Evolutionary conservation across 768 basidiomycete genomes (phyloP).

Genomic region (Leccinum disarticulatum): DNA sequence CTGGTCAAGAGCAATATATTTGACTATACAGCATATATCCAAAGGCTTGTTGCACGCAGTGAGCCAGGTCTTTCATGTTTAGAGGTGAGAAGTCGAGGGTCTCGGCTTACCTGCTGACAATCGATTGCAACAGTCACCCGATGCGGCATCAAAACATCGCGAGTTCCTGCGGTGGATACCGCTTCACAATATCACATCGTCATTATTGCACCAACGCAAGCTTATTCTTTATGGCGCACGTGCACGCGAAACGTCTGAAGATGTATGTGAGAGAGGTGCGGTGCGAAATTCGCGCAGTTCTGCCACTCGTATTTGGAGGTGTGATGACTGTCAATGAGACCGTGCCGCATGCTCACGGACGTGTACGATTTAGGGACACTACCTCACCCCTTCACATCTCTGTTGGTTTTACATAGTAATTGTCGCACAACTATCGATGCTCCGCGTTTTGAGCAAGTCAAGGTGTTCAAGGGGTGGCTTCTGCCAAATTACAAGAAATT

Average conservation of each 20-base stretch:
- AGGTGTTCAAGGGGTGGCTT: slow-evolving; percentile 70
- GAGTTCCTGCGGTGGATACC: slow-evolving; percentile 73
- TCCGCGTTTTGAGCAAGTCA: slow-evolving; percentile 73
- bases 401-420: slow-evolving; percentile 36
- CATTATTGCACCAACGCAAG: slow-evolving; percentile 67
- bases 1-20: slow-evolving; percentile 68
- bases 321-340: background rate
- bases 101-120: background rate
- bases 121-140: slow-evolving; percentile 3
- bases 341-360: slow-evolving; percentile 6
- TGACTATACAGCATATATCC: slow-evolving; percentile 72
- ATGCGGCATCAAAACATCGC: slow-evolving; percentile 57
- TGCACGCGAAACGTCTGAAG: slow-evolving; percentile 69
- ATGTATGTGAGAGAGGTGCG: slow-evolving; percentile 69
- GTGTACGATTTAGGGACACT: slow-evolving; percentile 34
- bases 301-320: slow-evolving; percentile 74
- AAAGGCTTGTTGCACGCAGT: slow-evolving; percentile 80
- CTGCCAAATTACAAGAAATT: slow-evolving; percentile 63
- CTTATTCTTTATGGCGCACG: slow-evolving; percentile 68
- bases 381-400: slow-evolving; percentile 32
- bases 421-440: slow-evolving; percentile 52
- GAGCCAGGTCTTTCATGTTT: slow-evolving; percentile 57
- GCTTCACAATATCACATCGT: slow-evolving; percentile 55
- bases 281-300: slow-evolving; percentile 58
- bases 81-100: slow-evolving; percentile 41